Evolutionary conservation across 2,329 filamentous ascomycete species (phyloP).

Genomic region (Ophiosphaerella narmari): DNA sequence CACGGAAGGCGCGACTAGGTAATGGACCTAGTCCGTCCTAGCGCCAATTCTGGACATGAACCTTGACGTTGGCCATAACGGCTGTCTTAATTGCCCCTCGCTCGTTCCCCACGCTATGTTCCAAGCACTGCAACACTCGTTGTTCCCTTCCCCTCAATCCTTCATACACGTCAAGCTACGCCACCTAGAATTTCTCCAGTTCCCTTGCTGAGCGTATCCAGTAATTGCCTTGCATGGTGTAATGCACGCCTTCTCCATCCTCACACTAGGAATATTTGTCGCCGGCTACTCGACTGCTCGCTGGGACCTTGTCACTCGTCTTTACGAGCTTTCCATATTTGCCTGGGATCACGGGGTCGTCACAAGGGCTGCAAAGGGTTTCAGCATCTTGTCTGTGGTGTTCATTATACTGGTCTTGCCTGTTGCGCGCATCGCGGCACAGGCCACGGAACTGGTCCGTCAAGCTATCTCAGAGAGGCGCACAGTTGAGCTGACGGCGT

Average conservation of each 20-base stretch:
- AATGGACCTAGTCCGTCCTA: neutral
- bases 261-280: slow-evolving; percentile 97
- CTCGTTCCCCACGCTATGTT: slow-evolving; percentile 19
- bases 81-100: neutral
- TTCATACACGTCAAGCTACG: neutral
- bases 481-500: slow-evolving; percentile 13
- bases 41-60: slow-evolving; percentile 4
- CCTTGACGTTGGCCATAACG: slow-evolving; percentile 10
- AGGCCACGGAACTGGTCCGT: slow-evolving; percentile 79
- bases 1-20: too few species aligned
- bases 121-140: slow-evolving; percentile 11
- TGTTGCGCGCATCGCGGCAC: slow-evolving; percentile 77
- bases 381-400: slow-evolving; percentile 77
- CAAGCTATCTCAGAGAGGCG: neutral
- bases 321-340: slow-evolving; percentile 96
- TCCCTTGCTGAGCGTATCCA: neutral
- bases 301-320: slow-evolving; percentile 95
- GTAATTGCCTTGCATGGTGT: slow-evolving; percentile 27
- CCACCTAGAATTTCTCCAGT: neutral
- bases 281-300: slow-evolving; percentile 99
- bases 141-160: slow-evolving; percentile 3
- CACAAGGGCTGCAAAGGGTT: slow-evolving; percentile 82
- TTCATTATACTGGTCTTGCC: slow-evolving; percentile 86
- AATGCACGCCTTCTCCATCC: slow-evolving; percentile 98
- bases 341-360: slow-evolving; percentile 99